Evolutionary conservation across 2,329 filamentous ascomycete species (phyloP), one percentile per base, ranked within the genome.

Genomic region (Chaetomium strumarium): DNA sequence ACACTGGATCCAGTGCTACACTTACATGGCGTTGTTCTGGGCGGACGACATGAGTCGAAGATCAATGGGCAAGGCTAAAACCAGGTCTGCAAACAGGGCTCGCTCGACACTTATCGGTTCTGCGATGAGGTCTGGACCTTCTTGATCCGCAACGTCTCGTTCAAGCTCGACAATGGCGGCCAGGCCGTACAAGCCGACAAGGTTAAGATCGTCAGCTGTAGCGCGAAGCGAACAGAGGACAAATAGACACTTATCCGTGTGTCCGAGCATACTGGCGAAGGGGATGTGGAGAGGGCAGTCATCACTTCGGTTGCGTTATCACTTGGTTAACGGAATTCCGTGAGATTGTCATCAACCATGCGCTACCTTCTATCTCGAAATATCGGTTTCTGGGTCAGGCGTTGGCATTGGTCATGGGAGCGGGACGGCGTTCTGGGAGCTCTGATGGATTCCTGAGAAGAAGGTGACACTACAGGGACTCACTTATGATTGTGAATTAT

Each of bases 101-200:
- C 95, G 67, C 84, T 99, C 58, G 91, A 97, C 69, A 97, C 93
- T 14, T 99, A 99, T 76, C 87, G 93, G 62, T 99, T 99, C 79
- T 99, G 93, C 75, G 93, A 99, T 72, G 93, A 99, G 74, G 93
- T 99, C 54, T 99, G 93, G 93, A 99, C 93, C 1, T 99, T 99
- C 70, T 81, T 99, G 53, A 95, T 99, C 72, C 96, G 96, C 73
- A 93, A 97, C 61, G 91, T 97, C 51, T 90, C 85, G n/a, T 97
- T 99, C 76, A 99, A 99, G 75, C 86, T 97, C 75, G 92, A 97
- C 63, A 89, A 86, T 48, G 79, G 78, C 61, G 82, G 80, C 52
- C 80, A 84, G 56, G 80, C 81, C 1, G 83, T 97, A 13, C 75
- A 80, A 36, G 90, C 91, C 17, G 92, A 96, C 67, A 92, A 90